phyloP scores from a whole-genome alignment of 2,329 filamentous ascomycete genomes.

The Paramyrothecium roridum region DNA sequence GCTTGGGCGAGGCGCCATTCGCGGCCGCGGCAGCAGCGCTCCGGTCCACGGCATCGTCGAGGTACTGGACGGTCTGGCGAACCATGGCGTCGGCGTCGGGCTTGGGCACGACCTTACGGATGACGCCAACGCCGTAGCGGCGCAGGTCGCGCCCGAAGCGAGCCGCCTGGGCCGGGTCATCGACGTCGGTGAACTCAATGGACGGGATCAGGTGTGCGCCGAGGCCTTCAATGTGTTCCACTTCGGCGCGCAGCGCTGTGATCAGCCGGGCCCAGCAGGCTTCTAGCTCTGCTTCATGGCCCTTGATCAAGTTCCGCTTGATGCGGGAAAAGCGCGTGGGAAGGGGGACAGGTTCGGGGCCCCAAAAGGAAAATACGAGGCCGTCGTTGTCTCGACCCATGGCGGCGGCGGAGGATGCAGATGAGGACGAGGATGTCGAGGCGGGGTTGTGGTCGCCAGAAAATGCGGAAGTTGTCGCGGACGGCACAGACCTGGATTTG shows the following conservation, averaged over 20 bases:
- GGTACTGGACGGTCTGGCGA: constrained; percentile 55
- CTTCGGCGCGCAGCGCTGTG: constrained; percentile 46
- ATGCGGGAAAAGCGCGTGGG: constrained; percentile 56
- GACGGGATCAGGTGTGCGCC: constrained; percentile 53
- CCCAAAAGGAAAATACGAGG: constrained; percentile 55
- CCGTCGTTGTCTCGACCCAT: constrained; percentile 36
- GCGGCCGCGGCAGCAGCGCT: background rate
- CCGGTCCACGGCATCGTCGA: constrained; percentile 14
- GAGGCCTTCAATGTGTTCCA: constrained; percentile 47
- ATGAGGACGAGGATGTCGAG: constrained; percentile 4
- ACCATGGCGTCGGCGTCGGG: constrained; percentile 56
- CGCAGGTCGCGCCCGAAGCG: constrained; percentile 55
- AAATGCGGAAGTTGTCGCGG: background rate
- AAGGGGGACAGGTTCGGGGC: constrained; percentile 53
- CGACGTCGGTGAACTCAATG: constrained; percentile 51
- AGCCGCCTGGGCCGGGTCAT: constrained; percentile 42
- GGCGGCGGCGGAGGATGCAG: constrained; percentile 7
- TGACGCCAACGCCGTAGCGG: constrained; percentile 62
- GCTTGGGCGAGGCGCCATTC: constrained; percentile 7
- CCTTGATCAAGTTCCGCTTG: constrained; percentile 51
- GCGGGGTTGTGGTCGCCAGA: background rate
- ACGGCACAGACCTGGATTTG: background rate
- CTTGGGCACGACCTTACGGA: constrained; percentile 60
- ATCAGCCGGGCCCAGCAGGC: constrained; percentile 54
- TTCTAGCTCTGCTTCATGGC: constrained; percentile 51